Conservation (phyloP, 2,329 filamentous ascomycete genomes). For the Penicillium corylophilum region DNA sequence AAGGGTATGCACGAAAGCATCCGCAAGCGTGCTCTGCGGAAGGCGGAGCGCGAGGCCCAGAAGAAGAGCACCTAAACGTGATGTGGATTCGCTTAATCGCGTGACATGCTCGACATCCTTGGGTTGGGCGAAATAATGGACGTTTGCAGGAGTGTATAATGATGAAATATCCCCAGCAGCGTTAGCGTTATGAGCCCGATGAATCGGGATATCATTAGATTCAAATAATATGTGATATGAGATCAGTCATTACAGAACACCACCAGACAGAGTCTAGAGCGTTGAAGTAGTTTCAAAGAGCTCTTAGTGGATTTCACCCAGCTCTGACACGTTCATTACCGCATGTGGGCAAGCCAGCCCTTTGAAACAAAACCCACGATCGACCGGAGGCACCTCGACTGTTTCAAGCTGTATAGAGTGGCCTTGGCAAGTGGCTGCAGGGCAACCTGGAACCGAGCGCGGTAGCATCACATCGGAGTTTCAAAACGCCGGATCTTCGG, state of each 20-base stretch:
- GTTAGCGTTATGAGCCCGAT: not conserved
- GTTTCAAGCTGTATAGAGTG: no score
- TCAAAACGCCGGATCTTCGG: no score
- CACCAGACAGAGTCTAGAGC: conserved; percentile 23
- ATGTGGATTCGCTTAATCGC: not conserved
- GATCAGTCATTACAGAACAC: not conserved
- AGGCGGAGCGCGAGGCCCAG: conserved; percentile 76
- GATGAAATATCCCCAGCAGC: not conserved
- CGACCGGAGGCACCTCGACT: conserved; percentile 53
- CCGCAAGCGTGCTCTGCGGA: conserved; percentile 75
- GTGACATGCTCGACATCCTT: not conserved
- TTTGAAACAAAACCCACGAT: conserved; percentile 66
- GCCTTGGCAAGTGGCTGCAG: no score
- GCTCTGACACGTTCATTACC: no score
- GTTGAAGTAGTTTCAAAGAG: conserved; percentile 30
- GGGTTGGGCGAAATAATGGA: not conserved
- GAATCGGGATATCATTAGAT: not conserved
- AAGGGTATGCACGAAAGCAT: conserved; percentile 77
- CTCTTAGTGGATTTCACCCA: no score
- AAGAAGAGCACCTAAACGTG: conserved; percentile 41
- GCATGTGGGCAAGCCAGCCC: conserved; percentile 49
- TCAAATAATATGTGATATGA: not conserved
- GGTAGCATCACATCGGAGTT: no score
- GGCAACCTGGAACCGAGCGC: no score
- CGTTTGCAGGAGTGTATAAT: not conserved